Conservation (phyloP, 768 basidiomycete genomes). For the Coprinopsis marcescibilis region DNA sequence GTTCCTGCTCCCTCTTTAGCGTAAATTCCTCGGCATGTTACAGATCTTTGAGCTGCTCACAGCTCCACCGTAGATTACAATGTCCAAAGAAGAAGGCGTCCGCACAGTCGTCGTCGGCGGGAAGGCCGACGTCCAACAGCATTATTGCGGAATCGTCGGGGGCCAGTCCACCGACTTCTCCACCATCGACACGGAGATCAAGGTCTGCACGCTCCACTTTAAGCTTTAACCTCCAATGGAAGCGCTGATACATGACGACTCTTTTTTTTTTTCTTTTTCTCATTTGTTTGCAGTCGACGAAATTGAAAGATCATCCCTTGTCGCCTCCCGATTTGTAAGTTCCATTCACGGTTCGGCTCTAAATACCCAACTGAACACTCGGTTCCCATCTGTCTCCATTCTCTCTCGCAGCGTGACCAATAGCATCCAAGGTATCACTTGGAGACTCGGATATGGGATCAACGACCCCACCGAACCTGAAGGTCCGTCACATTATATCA, state of each 20-base stretch:
- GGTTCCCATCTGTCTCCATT: neutral
- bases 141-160: slow-evolving; percentile 61
- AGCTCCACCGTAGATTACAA: slow-evolving; percentile 41
- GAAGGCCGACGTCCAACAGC: slow-evolving; percentile 37
- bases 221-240: neutral
- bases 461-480: slow-evolving; percentile 47
- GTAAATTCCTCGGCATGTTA: slow-evolving; percentile 24
- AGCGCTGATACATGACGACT: too few relatives aligned
- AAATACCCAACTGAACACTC: neutral
- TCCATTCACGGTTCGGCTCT: neutral
- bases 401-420: slow-evolving; percentile 43
- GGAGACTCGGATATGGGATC: slow-evolving; percentile 58
- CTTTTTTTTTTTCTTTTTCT: neutral
- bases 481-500: slow-evolving; percentile 31
- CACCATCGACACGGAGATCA: slow-evolving; percentile 55
- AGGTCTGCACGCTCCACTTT: slow-evolving; percentile 24
- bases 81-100: slow-evolving; percentile 53
- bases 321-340: slow-evolving; percentile 59
- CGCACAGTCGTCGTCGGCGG: slow-evolving; percentile 57
- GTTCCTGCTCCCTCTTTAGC: slow-evolving; percentile 43
- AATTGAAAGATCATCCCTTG: slow-evolving; percentile 47
- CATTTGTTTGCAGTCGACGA: slow-evolving; percentile 32
- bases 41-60: neutral
- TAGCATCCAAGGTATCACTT: slow-evolving; percentile 57
- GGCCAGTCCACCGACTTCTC: slow-evolving; percentile 55